Percentiles rank a stretch among this genome's conserved stretches.
Evolutionary conservation across 2,329 filamentous ascomycete species (phyloP).

Genomic region (Bertia moriformis): DNA sequence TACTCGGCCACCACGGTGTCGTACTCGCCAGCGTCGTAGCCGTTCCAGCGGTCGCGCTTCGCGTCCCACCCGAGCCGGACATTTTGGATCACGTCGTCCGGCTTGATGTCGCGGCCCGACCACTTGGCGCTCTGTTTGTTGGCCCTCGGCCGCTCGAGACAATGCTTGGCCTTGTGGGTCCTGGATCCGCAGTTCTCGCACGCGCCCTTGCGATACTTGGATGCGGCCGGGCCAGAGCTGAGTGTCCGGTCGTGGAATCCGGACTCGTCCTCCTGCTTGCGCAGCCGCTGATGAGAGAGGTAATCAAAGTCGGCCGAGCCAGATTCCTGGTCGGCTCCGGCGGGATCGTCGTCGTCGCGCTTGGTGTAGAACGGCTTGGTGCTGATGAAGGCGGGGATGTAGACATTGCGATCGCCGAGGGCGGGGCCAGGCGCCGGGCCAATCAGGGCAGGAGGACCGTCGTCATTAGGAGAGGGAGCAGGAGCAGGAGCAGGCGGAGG

Average conservation of each 20-base stretch:
- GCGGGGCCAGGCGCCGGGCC: too few relatives aligned
- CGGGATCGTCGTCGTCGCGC: conserved; percentile 56
- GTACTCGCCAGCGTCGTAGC: conserved; percentile 81
- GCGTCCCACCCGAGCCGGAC: conserved; percentile 89
- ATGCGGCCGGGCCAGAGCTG: conserved; percentile 72
- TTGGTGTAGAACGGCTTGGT: conserved; percentile 94
- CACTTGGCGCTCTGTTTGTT: conserved; percentile 69
- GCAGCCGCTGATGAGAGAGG: conserved; percentile 85
- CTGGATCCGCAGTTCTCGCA: conserved; percentile 97
- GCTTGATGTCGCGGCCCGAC: conserved; percentile 84
- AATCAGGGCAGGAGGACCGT: too few relatives aligned
- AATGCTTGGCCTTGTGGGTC: conserved; percentile 92
- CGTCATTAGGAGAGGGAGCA: too few relatives aligned
- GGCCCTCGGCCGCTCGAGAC: conserved; percentile 74
- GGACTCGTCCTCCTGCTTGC: conserved; percentile 52
- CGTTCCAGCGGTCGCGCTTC: conserved; percentile 94
- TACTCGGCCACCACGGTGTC: conserved; percentile 76
- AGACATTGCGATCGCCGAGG: too few relatives aligned
- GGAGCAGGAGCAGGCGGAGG: too few relatives aligned
- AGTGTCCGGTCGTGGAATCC: conserved; percentile 89
- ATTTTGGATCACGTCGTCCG: conserved; percentile 76
- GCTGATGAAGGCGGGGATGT: conserved; percentile 95
- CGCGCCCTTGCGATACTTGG: conserved; percentile 92
- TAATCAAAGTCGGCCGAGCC: too few relatives aligned
- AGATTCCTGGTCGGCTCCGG: conserved; percentile 33